Percentiles rank a stretch among this genome's conserved stretches.
These are phyloP conservation scores for Monosporascus sp. DNA, from an alignment of 2,329 filamentous ascomycete genomes.

Conservation along the genomic window DNA sequence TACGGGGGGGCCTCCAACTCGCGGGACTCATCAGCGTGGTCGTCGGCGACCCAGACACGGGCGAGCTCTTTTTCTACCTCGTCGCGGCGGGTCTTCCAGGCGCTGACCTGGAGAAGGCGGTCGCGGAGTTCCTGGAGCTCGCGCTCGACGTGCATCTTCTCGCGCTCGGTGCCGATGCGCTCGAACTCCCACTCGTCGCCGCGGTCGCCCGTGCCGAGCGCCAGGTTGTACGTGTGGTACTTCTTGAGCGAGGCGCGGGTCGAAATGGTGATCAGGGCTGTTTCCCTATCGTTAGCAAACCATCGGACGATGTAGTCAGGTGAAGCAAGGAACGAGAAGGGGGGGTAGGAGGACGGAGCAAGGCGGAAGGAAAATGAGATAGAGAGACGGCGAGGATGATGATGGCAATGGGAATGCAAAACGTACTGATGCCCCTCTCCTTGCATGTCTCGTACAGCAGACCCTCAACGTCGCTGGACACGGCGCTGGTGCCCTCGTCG, in stretches of 20 bases:
- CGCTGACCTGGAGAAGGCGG: constrained; percentile 72
- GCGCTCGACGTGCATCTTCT: constrained; percentile 89
- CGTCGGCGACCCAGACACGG: constrained; percentile 51
- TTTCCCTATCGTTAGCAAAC: constrained; percentile 9
- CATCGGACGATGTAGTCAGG: not conserved
- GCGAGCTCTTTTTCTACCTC: constrained; percentile 81
- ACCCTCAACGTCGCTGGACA: constrained; percentile 91
- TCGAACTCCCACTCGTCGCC: constrained; percentile 91
- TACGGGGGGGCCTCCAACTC: constrained; percentile 43
- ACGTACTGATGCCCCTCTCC: constrained; percentile 83
- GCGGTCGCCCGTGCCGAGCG: constrained; percentile 71
- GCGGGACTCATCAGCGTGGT: constrained; percentile 28
- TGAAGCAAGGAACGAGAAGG: no score
- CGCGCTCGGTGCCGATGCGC: constrained; percentile 85
- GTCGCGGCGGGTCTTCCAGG: constrained; percentile 71
- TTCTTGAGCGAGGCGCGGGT: constrained; percentile 92
- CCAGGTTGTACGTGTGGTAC: constrained; percentile 89
- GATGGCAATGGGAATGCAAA: not conserved
- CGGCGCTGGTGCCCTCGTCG: constrained; percentile 92
- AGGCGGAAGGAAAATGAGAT: not conserved
- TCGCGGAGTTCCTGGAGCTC: constrained; percentile 82
- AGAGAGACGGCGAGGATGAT: not conserved
- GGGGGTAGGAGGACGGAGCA: no score
- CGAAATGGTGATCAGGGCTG: constrained; percentile 88
- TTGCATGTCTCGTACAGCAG: constrained; percentile 90